phyloP scores from a whole-genome alignment of 1,139 yeast species.

The Pichia kudriavzevii region DNA sequence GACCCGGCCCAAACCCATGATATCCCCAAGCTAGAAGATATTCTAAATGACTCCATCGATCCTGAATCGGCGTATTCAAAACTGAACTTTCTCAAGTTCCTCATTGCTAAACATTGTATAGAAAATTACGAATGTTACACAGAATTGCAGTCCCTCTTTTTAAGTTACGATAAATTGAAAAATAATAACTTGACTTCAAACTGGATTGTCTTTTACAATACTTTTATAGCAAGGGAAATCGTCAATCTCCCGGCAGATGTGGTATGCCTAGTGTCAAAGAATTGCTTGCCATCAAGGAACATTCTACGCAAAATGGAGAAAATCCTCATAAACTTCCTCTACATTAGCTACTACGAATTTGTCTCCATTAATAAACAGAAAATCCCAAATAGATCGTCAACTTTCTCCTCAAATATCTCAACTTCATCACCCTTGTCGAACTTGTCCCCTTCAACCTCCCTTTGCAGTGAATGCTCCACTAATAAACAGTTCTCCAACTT shows the following conservation, averaged over 20 bases:
- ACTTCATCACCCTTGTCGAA: no score
- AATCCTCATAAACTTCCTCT: conserved; percentile 21
- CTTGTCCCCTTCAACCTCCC: no score
- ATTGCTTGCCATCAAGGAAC: conserved; percentile 17
- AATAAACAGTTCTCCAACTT: no score
- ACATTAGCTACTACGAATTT: conserved; percentile 26
- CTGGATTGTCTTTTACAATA: conserved; percentile 23
- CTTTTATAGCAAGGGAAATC: conserved; percentile 24
- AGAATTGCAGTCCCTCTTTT: conserved; percentile 18
- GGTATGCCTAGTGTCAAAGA: conserved; percentile 12
- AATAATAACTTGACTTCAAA: conserved; percentile 10
- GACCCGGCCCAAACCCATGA: no score
- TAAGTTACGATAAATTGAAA: conserved; percentile 5
- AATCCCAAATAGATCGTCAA: conserved; percentile 1
- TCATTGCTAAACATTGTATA: conserved; percentile 26
- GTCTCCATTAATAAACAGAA: conserved; percentile 9
- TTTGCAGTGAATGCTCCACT: no score
- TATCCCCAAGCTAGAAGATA: conserved; percentile 22
- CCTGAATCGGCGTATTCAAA: conserved; percentile 18
- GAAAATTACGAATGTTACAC: conserved; percentile 28
- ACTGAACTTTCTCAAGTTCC: conserved; percentile 21
- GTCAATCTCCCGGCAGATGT: conserved; percentile 27
- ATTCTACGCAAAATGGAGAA: conserved; percentile 18
- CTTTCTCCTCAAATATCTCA: conserved; percentile 14
- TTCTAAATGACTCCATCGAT: conserved; percentile 20